phyloP scores from a whole-genome alignment of 768 basidiomycete genomes.

The Boletus rubroflammeus region DNA sequence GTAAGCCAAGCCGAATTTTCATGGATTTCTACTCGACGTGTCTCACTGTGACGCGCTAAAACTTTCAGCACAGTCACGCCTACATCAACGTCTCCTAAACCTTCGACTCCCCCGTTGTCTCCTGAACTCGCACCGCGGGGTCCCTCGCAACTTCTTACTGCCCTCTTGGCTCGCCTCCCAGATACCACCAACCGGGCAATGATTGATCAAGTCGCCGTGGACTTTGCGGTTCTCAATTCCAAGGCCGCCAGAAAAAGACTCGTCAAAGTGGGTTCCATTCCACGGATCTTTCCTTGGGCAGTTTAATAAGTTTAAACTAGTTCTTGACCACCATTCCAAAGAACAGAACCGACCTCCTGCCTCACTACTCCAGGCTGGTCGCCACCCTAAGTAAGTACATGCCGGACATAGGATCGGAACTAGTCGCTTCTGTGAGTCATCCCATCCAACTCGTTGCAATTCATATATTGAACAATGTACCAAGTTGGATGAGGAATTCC shows the following conservation, averaged over 20 bases:
- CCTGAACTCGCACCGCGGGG: slow-evolving; percentile 81
- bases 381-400: slow-evolving; percentile 89
- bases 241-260: slow-evolving; percentile 93
- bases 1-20: slow-evolving; percentile 14
- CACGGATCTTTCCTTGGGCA: background rate
- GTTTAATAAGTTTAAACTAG: slow-evolving; percentile 36
- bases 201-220: slow-evolving; percentile 91
- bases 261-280: slow-evolving; percentile 56
- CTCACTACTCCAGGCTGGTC: slow-evolving; percentile 88
- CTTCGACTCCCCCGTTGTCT: slow-evolving; percentile 53
- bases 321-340: slow-evolving; percentile 82
- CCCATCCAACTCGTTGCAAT: background rate
- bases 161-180: slow-evolving; percentile 84
- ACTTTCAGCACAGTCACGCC: slow-evolving; percentile 50
- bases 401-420: slow-evolving; percentile 85
- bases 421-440: slow-evolving; percentile 70
- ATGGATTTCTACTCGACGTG: slow-evolving; percentile 3
- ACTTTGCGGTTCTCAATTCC: slow-evolving; percentile 95
- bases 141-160: slow-evolving; percentile 89
- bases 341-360: slow-evolving; percentile 84
- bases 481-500: slow-evolving; percentile 95
- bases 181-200: slow-evolving; percentile 89
- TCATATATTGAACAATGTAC: slow-evolving; percentile 1
- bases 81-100: slow-evolving; percentile 64
- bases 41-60: slow-evolving; percentile 40